Evolutionary conservation across 2,329 filamentous ascomycete genomes (phyloP), one percentile per base, ranked within the genome.

Genomic region (Rhynchosporium agropyri): DNA sequence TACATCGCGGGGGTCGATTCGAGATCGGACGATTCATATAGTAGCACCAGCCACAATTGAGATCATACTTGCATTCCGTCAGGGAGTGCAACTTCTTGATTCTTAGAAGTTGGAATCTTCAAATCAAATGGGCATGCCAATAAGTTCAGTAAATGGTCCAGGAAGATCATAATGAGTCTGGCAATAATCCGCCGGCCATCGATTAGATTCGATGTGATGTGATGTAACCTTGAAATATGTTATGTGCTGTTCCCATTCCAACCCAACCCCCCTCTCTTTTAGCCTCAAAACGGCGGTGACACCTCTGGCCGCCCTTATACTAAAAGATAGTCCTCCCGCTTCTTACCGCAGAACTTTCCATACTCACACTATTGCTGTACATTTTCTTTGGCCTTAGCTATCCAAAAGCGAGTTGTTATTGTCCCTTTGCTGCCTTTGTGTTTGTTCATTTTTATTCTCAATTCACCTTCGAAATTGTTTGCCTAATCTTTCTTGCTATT

Each of bases 251-350:
- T 54, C 49, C 49, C 49, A 29, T 36, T 20, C 20, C 20, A 20
- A 20, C 20, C 20, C 20, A 20, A 20, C 20, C 20, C 31, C 49
- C 49, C 49, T 31, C 49, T 28, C 53, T 43, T 55, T 43, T 29
- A 43, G 40, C 53, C 40, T 43, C 20, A 28, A 43, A 42, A 43
- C n/a, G n/a, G 53, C 40, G 40, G 53, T 55, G 53, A 55, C 36
- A 26, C 20, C 20, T 20, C 51, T 28, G 46, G 9, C n/a, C 13
- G 28, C 42, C 42, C 43, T 38, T 20, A 26, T 55, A 55, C 36
- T 55, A 43, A 55, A 55, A 53, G 13, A n/a, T 53, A 29, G 53
- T 1, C 53, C 26, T 55, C 53, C 13, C 53, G 53, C 40, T 43
- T 38, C 26, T 36, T 53, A 15, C 49, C 49, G 31, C 33, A 53